A percentile compares a stretch with the other conserved stretches of the same genome.
phyloP scores from a whole-genome alignment of 306 rosid genomes.

The Cucurbita maxima region DNA sequence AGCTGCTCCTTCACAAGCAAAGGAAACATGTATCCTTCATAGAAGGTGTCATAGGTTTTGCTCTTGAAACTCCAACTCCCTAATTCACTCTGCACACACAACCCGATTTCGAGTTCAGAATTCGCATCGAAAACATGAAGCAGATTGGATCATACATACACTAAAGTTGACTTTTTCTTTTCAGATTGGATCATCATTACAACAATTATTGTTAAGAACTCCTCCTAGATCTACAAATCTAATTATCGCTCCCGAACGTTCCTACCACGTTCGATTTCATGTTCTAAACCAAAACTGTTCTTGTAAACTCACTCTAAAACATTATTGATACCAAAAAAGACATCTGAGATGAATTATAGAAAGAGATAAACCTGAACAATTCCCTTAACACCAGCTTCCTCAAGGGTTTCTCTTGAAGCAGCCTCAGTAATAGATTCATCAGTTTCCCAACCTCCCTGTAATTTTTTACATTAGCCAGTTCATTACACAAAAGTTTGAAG shows the following conservation, averaged over 20 bases:
- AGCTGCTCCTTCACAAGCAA: slow-evolving; percentile 62
- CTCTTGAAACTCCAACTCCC: slow-evolving; percentile 93
- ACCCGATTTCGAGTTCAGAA: not conserved
- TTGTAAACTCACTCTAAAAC: not conserved
- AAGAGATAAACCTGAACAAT: slow-evolving; percentile 36
- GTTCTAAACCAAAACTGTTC: not conserved
- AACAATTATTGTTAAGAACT: not conserved
- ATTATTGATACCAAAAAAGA: not conserved
- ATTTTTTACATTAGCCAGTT: not conserved
- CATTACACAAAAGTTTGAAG: not conserved
- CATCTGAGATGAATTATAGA: not conserved
- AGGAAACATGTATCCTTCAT: slow-evolving; percentile 93
- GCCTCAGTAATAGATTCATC: slow-evolving; percentile 85
- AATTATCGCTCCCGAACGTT: not conserved
- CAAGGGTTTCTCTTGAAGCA: slow-evolving; percentile 70
- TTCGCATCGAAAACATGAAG: not conserved
- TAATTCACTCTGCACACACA: slow-evolving; percentile 38
- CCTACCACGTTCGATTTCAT: not conserved
- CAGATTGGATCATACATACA: not conserved
- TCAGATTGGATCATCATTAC: not conserved
- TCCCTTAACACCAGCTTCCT: slow-evolving; percentile 91
- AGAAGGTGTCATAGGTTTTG: slow-evolving; percentile 50
- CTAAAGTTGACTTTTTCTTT: not conserved
- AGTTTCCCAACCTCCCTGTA: slow-evolving; percentile 86
- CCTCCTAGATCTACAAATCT: slow-evolving; percentile 3